Conservation (phyloP, 1,139 yeast genomes). For the Suhomyces bokatorum region DNA sequence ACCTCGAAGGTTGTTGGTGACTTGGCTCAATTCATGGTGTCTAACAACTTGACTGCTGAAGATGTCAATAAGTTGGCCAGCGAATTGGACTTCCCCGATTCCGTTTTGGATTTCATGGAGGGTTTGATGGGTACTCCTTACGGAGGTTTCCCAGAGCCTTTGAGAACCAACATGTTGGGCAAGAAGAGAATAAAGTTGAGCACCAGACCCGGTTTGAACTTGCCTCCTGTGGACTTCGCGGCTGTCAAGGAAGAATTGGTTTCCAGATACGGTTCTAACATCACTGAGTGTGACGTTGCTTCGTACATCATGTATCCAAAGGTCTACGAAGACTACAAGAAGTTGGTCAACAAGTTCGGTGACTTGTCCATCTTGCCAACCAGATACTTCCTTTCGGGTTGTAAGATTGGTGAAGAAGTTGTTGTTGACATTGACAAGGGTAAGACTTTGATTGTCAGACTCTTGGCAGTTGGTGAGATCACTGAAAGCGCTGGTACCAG, state of each 20-base stretch:
- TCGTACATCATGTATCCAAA: slow-evolving; percentile 97
- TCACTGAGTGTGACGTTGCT: slow-evolving; percentile 87
- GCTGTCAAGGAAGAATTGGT: slow-evolving; percentile 70
- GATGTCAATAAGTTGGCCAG: slow-evolving; percentile 86
- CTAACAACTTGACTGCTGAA: slow-evolving; percentile 81
- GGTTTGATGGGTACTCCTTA: slow-evolving; percentile 99
- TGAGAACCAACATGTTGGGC: slow-evolving; percentile 80
- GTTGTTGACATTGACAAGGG: slow-evolving; percentile 91
- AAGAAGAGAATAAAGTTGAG: slow-evolving; percentile 87
- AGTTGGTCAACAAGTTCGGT: slow-evolving; percentile 75
- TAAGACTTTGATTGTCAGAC: slow-evolving; percentile 86
- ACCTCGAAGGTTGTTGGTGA: slow-evolving; percentile 99
- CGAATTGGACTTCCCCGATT: slow-evolving; percentile 96
- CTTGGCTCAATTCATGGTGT: slow-evolving; percentile 97
- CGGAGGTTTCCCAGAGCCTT: slow-evolving; percentile 99
- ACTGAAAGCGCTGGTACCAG: slow-evolving; percentile 83
- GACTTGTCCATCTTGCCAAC: slow-evolving; percentile 95
- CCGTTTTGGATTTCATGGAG: slow-evolving; percentile 96
- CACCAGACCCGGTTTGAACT: slow-evolving; percentile 85
- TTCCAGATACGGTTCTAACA: slow-evolving; percentile 57
- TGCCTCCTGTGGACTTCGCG: slow-evolving; percentile 78
- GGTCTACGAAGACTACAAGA: slow-evolving; percentile 86
- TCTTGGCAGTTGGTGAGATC: slow-evolving; percentile 90
- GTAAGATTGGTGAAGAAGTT: slow-evolving; percentile 84
- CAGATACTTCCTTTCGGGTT: slow-evolving; percentile 81